phyloP scores from a whole-genome alignment of 495 filamentous ascomycete species.

The Penicillium longicatenatum region DNA sequence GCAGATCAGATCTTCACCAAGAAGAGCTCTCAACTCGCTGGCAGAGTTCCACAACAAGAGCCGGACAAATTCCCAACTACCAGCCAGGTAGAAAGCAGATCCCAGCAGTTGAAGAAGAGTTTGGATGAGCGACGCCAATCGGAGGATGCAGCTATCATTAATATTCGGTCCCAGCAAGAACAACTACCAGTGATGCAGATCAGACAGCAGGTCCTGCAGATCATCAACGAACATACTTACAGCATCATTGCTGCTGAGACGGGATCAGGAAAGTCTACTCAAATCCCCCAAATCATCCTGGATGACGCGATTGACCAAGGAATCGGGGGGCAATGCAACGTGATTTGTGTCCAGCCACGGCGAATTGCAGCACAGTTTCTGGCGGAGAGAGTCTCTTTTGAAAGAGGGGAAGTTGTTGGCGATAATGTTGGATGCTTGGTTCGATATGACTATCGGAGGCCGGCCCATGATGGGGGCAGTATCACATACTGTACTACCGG shows the following conservation, averaged over 20 bases:
- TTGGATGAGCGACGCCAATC: conserved; percentile 11
- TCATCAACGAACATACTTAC: conserved; percentile 51
- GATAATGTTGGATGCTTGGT: conserved; percentile 56
- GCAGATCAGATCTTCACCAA: neutral
- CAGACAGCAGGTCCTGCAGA: conserved; percentile 43
- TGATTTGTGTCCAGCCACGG: conserved; percentile 59
- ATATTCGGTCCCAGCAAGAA: conserved; percentile 6
- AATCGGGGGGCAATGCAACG: conserved; percentile 21
- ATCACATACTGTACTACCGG: conserved; percentile 63
- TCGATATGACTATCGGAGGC: conserved; percentile 45
- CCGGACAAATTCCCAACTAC: neutral
- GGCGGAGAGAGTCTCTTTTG: conserved; percentile 54
- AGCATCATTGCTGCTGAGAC: conserved; percentile 59
- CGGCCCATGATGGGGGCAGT: conserved; percentile 28
- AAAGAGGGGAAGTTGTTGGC: conserved; percentile 51
- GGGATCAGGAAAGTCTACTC: conserved; percentile 63
- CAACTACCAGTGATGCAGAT: conserved; percentile 54
- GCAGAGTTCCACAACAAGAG: neutral
- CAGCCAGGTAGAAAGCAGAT: neutral
- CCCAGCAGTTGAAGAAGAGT: conserved; percentile 1
- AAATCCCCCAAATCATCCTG: conserved; percentile 61
- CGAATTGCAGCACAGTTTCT: conserved; percentile 59
- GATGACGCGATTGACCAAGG: conserved; percentile 47
- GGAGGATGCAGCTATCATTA: conserved; percentile 2
- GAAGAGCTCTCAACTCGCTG: neutral